These are phyloP conservation scores for Ogataea ramenticola DNA, from an alignment of 805 yeast genomes.

Conservation along the genomic window DNA sequence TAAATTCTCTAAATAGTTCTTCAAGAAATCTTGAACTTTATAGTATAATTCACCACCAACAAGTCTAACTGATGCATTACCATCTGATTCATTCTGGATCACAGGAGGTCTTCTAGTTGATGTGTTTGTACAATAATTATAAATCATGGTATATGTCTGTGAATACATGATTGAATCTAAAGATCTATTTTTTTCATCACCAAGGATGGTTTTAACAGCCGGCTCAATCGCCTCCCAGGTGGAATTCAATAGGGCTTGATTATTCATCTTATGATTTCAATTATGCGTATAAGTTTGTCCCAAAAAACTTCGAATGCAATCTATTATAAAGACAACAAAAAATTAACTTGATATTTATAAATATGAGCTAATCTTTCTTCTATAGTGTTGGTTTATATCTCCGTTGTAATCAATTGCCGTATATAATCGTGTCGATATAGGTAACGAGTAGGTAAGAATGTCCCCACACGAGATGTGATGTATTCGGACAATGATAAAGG, in stretches of 20 bases:
- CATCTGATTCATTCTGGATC: slow-evolving; percentile 13
- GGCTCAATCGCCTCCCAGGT: slow-evolving; percentile 81
- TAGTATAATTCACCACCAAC: slow-evolving; percentile 88
- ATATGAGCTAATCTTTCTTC: too few species aligned
- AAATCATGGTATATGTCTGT: slow-evolving; percentile 87
- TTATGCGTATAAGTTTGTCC: too few species aligned
- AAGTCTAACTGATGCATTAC: slow-evolving; percentile 29
- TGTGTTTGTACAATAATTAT: slow-evolving; percentile 84
- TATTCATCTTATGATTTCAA: neutral
- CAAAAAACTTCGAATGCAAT: too few species aligned
- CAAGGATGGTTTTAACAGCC: slow-evolving; percentile 62
- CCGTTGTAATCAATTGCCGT: too few species aligned
- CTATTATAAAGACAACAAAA: too few species aligned
- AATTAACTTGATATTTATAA: too few species aligned
- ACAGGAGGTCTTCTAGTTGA: slow-evolving; percentile 42
- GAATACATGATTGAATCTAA: slow-evolving; percentile 71
- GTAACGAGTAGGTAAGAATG: too few species aligned
- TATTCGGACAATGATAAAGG: too few species aligned
- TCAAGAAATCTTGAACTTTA: slow-evolving; percentile 61
- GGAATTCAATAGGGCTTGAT: slow-evolving; percentile 17
- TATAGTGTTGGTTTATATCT: too few species aligned
- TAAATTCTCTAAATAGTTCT: slow-evolving; percentile 46
- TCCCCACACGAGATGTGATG: too few species aligned
- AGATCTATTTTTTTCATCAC: slow-evolving; percentile 55
- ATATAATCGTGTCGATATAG: too few species aligned